A percentile compares a stretch with the other conserved stretches of the same genome.
These are phyloP conservation scores for Adansonia digitata DNA, from an alignment of 345 rosid genomes.

Conservation along the genomic window DNA sequence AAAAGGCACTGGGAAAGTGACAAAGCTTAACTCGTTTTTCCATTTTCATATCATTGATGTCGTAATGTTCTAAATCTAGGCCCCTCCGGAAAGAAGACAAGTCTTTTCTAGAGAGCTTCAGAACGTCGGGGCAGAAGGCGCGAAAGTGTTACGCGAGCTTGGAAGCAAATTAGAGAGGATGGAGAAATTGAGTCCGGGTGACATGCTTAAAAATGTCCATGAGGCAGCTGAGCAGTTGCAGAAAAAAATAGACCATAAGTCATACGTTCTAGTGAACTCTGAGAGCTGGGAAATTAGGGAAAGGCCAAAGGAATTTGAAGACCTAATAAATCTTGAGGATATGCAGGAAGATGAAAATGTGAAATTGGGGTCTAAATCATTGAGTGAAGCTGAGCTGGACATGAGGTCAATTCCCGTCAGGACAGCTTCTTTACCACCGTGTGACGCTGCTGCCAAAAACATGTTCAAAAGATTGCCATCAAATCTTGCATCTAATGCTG, in stretches of 20 bases:
- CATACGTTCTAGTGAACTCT: conserved; percentile 43
- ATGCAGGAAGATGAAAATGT: conserved; percentile 11
- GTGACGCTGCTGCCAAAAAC: conserved; percentile 5
- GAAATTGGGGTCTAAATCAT: conserved; percentile 14
- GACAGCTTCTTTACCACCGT: conserved; percentile 8
- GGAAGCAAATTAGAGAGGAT: conserved; percentile 64
- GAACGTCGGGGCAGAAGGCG: conserved; percentile 62
- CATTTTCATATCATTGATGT: not conserved
- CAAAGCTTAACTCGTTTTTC: not conserved
- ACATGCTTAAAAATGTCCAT: conserved; percentile 54
- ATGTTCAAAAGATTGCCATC: conserved; percentile 41
- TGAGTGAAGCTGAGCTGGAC: conserved; percentile 16
- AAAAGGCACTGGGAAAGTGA: too few relatives aligned
- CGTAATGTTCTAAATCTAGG: conserved; percentile 31
- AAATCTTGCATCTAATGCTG: conserved; percentile 21
- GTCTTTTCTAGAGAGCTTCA: conserved; percentile 55
- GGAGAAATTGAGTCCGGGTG: conserved; percentile 61
- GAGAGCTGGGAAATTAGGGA: conserved; percentile 39
- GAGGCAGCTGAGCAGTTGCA: conserved; percentile 79
- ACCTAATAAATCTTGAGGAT: conserved; percentile 16
- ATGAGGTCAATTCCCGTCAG: not conserved
- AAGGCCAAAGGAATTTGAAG: conserved; percentile 17
- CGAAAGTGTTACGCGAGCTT: conserved; percentile 60
- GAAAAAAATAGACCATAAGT: conserved; percentile 54
- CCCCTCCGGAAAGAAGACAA: conserved; percentile 54